Percentiles rank a stretch among this genome's conserved stretches.
phyloP scores from a whole-genome alignment of 225 moss, liverwort and hornwort species.

The Sphagnum contortum region DNA sequence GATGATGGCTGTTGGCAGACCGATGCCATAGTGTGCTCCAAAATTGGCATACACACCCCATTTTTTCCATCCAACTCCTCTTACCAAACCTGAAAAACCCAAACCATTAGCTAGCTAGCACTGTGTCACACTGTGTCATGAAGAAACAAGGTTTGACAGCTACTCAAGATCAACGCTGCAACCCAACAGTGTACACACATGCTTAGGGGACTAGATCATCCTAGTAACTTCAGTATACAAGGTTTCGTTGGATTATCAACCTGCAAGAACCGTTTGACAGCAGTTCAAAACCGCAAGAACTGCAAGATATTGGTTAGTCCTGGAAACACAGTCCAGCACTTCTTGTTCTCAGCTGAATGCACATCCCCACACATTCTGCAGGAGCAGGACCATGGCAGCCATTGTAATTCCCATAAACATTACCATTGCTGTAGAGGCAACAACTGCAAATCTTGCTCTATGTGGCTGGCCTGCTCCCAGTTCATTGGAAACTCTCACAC shows the following conservation, averaged over 20 bases:
- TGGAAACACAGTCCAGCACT: slow-evolving; percentile 43
- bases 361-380: slow-evolving; percentile 40
- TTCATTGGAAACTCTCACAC: slow-evolving; percentile 61
- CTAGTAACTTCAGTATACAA: too few species aligned
- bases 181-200: too few species aligned
- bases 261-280: slow-evolving; percentile 34
- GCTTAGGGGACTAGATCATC: too few species aligned
- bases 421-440: slow-evolving; percentile 16
- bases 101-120: too few species aligned
- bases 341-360: slow-evolving; percentile 40
- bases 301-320: slow-evolving; percentile 34
- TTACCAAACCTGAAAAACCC: too few species aligned
- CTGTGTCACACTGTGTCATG: too few species aligned
- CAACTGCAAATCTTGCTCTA: slow-evolving; percentile 39
- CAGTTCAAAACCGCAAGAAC: slow-evolving; percentile 29
- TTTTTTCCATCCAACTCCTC: slow-evolving; percentile 56
- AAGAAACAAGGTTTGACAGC: too few species aligned
- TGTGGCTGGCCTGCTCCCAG: slow-evolving; percentile 48
- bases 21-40: slow-evolving; percentile 44
- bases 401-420: slow-evolving; percentile 19
- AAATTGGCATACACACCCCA: slow-evolving; percentile 55
- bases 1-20: slow-evolving; percentile 41
- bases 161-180: too few species aligned
- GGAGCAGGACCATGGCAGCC: slow-evolving; percentile 18
- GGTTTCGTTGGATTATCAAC: slow-evolving; percentile 7